Evolutionary conservation across 495 filamentous ascomycete genomes (phyloP).

Genomic region (Aspergillus homomorphus): DNA sequence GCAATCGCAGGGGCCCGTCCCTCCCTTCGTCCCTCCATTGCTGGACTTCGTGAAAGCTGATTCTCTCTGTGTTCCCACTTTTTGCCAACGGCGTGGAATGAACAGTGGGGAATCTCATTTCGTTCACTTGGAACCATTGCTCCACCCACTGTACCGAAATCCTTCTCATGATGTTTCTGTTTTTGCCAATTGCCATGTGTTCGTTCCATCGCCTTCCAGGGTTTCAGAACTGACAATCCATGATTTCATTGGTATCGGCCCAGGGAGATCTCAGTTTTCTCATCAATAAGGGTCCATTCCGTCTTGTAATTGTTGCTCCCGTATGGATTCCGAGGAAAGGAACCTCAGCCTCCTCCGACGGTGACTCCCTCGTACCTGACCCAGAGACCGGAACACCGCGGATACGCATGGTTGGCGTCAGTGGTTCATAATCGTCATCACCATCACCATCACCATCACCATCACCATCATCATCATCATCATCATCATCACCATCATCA

Average conservation of each 20-base stretch:
- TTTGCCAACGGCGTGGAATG: conserved; percentile 23
- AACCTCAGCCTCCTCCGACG: background rate
- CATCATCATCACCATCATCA: background rate
- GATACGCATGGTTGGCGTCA: background rate
- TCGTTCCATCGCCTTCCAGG: conserved; percentile 5
- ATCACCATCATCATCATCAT: background rate
- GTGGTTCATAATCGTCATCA: background rate
- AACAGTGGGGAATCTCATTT: conserved; percentile 27
- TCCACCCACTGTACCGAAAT: conserved; percentile 8
- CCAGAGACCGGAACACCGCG: background rate
- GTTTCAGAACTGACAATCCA: background rate
- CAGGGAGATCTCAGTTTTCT: background rate
- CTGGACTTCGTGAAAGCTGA: background rate
- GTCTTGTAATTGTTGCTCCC: no score
- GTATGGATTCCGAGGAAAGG: background rate
- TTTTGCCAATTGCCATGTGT: conserved; percentile 6
- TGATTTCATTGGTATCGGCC: background rate
- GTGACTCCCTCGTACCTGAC: background rate
- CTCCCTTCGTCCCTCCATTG: no score
- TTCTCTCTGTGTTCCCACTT: background rate
- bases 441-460: background rate
- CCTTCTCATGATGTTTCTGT: conserved; percentile 10
- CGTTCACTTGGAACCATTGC: conserved; percentile 12
- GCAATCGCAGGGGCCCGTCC: conserved; percentile 3
- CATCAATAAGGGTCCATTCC: no score